Conservation (phyloP, 768 basidiomycete species). For the Auriscalpium vulgare region DNA sequence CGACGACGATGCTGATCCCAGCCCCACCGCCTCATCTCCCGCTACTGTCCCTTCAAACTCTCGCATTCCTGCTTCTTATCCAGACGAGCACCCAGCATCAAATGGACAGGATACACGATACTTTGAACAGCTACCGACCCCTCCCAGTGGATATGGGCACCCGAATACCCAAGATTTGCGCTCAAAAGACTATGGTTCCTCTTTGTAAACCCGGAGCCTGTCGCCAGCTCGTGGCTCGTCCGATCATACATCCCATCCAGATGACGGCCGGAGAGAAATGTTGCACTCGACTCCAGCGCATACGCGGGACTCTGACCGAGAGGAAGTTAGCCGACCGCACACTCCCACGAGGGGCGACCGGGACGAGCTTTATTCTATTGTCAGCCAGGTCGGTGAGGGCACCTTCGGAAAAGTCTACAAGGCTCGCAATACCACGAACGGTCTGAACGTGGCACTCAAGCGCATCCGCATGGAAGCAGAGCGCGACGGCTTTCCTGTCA, state of each 20-base stretch:
- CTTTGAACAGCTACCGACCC: too few species aligned
- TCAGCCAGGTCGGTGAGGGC: conserved; percentile 94
- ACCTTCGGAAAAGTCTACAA: conserved; percentile 99
- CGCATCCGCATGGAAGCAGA: conserved; percentile 97
- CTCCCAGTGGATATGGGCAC: too few species aligned
- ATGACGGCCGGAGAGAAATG: not conserved
- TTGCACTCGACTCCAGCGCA: not conserved
- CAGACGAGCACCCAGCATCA: too few species aligned
- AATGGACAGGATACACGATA: too few species aligned
- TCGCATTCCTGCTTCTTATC: not conserved
- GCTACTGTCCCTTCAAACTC: not conserved
- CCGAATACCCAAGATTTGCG: too few species aligned
- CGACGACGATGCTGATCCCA: conserved; percentile 45
- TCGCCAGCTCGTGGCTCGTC: not conserved
- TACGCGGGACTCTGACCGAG: not conserved
- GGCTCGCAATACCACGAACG: conserved; percentile 76
- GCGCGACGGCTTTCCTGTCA: conserved; percentile 96
- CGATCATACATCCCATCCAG: not conserved
- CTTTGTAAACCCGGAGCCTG: not conserved
- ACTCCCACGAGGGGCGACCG: conserved; percentile 12
- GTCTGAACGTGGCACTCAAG: conserved; percentile 81
- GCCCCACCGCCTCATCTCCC: not conserved
- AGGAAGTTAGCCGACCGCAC: conserved; percentile 8
- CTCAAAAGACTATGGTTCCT: not conserved
- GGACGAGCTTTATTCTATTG: conserved; percentile 71